A percentile compares a stretch with the other conserved stretches of the same genome.
phyloP scores from a whole-genome alignment of 2,329 filamentous ascomycete genomes.

The Paramyrothecium roridum region DNA sequence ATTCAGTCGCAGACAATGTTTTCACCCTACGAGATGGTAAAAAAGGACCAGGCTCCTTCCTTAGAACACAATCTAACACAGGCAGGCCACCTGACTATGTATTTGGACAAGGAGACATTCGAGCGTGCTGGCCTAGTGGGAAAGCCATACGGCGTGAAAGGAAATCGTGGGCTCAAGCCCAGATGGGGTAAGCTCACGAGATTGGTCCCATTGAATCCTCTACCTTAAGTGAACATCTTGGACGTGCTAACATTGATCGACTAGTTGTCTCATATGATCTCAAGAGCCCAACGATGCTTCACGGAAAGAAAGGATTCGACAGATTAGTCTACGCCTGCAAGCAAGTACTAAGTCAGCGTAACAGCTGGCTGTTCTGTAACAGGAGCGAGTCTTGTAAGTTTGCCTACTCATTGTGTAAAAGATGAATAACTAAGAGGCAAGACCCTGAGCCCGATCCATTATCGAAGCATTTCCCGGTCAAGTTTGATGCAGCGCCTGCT shows the following conservation, averaged over 20 bases:
- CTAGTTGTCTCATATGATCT: constrained; percentile 77
- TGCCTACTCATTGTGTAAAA: background rate
- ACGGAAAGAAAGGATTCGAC: constrained; percentile 80
- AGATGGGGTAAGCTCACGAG: constrained; percentile 63
- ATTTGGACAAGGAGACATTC: constrained; percentile 77
- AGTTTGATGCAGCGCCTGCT: constrained; percentile 30
- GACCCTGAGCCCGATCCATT: constrained; percentile 49
- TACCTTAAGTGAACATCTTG: background rate
- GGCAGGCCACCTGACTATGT: constrained; percentile 67
- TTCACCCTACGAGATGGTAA: constrained; percentile 69
- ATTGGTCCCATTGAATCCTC: background rate
- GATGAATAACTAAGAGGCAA: constrained; percentile 25
- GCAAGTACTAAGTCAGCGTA: constrained; percentile 65
- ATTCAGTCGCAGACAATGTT: constrained; percentile 65
- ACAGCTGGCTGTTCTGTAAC: constrained; percentile 79
- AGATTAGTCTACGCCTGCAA: constrained; percentile 74
- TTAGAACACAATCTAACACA: background rate
- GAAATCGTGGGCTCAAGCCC: constrained; percentile 57
- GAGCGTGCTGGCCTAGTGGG: constrained; percentile 80
- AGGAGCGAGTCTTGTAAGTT: constrained; percentile 30
- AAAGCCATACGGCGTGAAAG: constrained; percentile 58
- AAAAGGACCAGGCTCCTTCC: constrained; percentile 2
- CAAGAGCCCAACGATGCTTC: constrained; percentile 69
- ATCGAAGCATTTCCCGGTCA: constrained; percentile 37
- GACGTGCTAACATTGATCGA: constrained; percentile 18